Conservation (phyloP, 257 asterid genomes). For the Penstemon eatonii region DNA sequence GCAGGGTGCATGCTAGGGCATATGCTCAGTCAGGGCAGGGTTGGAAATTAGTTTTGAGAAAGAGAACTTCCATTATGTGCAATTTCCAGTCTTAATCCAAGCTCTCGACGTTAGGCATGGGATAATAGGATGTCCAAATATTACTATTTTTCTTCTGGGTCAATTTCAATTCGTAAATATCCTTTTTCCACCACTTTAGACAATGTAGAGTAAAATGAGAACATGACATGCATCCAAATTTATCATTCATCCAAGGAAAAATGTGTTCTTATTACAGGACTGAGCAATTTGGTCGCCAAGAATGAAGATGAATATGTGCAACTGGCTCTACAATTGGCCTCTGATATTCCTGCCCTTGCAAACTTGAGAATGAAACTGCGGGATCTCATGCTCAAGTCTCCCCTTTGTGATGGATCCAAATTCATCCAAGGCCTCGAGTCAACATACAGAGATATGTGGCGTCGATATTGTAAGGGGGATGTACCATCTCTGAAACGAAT, state of each 20-base stretch:
- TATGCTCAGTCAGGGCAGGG: no score
- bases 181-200: background rate
- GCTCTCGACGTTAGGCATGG: no score
- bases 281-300: conserved; percentile 68
- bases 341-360: conserved; percentile 72
- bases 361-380: conserved; percentile 71
- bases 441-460: conserved; percentile 77
- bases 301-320: conserved; percentile 85
- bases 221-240: background rate
- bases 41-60: no score
- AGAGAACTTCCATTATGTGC: no score
- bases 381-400: conserved; percentile 82
- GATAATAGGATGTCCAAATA: no score
- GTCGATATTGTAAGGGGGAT: conserved; percentile 73
- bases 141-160: no score
- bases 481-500: conserved; percentile 72
- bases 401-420: conserved; percentile 78
- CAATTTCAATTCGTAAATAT: no score
- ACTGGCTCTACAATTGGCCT: conserved; percentile 67
- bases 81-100: no score
- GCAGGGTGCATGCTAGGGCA: no score
- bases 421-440: conserved; percentile 68
- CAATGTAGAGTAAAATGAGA: conserved; percentile 2
- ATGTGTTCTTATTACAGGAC: conserved; percentile 50
- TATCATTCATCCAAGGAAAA: background rate